phyloP scores from a whole-genome alignment of 305 asterid species.

The Solanum hybrid region DNA sequence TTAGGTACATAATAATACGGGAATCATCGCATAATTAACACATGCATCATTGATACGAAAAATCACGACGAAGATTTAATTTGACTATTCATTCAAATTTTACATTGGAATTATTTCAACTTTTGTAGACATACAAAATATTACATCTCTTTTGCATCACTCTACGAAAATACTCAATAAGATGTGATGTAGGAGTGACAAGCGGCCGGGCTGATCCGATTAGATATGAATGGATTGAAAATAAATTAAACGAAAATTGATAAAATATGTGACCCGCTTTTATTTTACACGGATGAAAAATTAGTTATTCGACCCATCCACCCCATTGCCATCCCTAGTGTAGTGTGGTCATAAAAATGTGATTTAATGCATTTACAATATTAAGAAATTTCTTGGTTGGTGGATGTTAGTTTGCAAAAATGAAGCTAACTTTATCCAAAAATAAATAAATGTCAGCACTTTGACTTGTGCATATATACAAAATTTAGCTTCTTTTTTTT shows the following conservation, averaged over 20 bases:
- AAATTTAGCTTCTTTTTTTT: background rate
- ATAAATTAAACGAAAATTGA: no score
- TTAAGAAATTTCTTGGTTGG: background rate
- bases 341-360: background rate
- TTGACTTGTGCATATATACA: background rate
- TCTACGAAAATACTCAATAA: background rate
- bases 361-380: background rate
- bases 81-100: background rate
- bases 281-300: no score
- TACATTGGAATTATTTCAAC: background rate
- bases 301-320: background rate
- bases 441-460: background rate
- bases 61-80: background rate
- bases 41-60: background rate
- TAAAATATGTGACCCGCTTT: fast-evolving
- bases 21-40: background rate
- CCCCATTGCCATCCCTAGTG: background rate
- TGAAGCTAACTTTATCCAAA: background rate
- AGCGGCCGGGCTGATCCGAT: background rate
- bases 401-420: background rate
- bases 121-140: background rate
- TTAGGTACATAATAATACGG: background rate
- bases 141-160: background rate
- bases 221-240: background rate
- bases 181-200: background rate